Conservation (phyloP, 257 asterid species). For the Solanum piurae region DNA sequence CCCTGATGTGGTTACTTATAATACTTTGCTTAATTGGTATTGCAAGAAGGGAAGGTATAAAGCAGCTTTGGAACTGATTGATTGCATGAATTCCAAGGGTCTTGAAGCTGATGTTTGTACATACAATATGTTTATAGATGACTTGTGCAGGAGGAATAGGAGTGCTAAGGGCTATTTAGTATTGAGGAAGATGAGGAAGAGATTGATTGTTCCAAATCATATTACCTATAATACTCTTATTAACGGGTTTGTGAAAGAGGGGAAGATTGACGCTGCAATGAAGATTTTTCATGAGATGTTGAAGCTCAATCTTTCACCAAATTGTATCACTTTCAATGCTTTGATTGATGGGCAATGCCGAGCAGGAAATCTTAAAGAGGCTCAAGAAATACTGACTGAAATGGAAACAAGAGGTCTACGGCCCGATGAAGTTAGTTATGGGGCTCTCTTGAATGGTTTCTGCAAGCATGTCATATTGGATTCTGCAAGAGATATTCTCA, state of each 20-base stretch:
- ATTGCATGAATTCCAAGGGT: conserved; percentile 69
- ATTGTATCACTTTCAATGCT: conserved; percentile 55
- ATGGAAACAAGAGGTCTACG: conserved; percentile 50
- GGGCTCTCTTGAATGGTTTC: conserved; percentile 68
- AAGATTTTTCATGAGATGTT: conserved; percentile 63
- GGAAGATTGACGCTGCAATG: conserved; percentile 49
- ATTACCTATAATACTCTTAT: conserved; percentile 81
- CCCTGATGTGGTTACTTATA: conserved; percentile 75
- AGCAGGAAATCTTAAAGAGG: conserved; percentile 50
- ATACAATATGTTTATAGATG: conserved; percentile 63
- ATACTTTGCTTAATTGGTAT: conserved; percentile 72
- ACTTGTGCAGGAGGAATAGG: conserved; percentile 52
- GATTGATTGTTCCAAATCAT: conserved; percentile 56
- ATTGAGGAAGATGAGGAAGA: conserved; percentile 58
- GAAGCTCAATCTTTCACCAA: conserved; percentile 45
- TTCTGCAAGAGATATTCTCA: conserved; percentile 45
- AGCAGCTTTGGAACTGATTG: conserved; percentile 56
- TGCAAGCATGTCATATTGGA: conserved; percentile 57
- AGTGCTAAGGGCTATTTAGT: conserved; percentile 73
- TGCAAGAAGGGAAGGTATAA: conserved; percentile 72
- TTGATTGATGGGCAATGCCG: conserved; percentile 67
- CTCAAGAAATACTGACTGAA: conserved; percentile 42
- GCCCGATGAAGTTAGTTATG: conserved; percentile 69
- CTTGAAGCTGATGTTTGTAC: conserved; percentile 67
- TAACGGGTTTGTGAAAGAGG: conserved; percentile 74